Percentiles rank a stretch among this genome's conserved stretches.
Evolutionary conservation across 805 yeast species (phyloP).

Genomic region (Millerozyma miso): DNA sequence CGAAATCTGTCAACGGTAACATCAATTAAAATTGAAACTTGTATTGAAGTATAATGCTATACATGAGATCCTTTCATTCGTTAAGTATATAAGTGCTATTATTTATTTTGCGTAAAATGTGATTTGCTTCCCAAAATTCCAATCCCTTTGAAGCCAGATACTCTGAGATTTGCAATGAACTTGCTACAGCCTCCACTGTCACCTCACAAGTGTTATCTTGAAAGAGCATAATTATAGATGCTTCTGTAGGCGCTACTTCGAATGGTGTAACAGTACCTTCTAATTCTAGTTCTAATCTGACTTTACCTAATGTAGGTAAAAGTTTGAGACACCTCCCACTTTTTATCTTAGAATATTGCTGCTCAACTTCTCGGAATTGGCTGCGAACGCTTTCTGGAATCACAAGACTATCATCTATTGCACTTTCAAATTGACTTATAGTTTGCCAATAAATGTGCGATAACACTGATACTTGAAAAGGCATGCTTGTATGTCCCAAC

Average conservation of each 20-base stretch:
- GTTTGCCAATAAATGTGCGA: slow-evolving; percentile 84
- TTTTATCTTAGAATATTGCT: slow-evolving; percentile 40
- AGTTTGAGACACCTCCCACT: slow-evolving; percentile 57
- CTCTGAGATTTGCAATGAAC: slow-evolving; percentile 39
- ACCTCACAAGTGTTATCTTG: slow-evolving; percentile 28
- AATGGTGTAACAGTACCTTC: slow-evolving; percentile 34
- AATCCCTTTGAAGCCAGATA: slow-evolving; percentile 34
- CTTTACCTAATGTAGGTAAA: slow-evolving; percentile 58
- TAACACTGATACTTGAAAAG: slow-evolving; percentile 56
- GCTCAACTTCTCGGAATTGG: slow-evolving; percentile 41
- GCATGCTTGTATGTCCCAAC: slow-evolving; percentile 11
- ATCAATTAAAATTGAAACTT: slow-evolving; percentile 13
- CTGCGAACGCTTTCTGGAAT: slow-evolving; percentile 30
- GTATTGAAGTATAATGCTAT: not conserved
- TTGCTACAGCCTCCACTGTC: slow-evolving; percentile 28
- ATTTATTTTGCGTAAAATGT: slow-evolving; percentile 44
- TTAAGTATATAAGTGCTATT: slow-evolving; percentile 32
- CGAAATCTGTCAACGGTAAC: slow-evolving; percentile 56
- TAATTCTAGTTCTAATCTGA: slow-evolving; percentile 52
- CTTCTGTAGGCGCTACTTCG: slow-evolving; percentile 65
- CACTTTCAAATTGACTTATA: slow-evolving; percentile 19
- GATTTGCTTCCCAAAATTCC: slow-evolving; percentile 62
- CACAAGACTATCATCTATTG: slow-evolving; percentile 1
- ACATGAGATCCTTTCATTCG: slow-evolving; percentile 21
- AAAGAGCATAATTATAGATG: slow-evolving; percentile 56